Conservation (phyloP, 306 rosid genomes). For the Bauhinia variegata region DNA sequence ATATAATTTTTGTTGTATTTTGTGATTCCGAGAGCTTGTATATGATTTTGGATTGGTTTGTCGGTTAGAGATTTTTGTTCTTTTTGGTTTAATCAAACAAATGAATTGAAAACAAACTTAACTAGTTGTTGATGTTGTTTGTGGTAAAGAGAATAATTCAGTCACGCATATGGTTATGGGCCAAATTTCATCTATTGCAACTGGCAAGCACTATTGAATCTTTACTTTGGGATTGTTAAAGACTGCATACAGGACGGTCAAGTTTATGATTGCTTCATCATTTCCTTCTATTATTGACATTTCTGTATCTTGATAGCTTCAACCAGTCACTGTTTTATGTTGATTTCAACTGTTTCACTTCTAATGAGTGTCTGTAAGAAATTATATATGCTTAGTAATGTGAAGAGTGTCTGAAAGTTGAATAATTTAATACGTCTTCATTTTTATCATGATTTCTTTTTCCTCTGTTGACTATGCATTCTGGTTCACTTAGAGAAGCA, state of each 20-base stretch:
- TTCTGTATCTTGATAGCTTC: too few species aligned
- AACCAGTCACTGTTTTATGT: too few species aligned
- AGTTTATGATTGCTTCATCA: not conserved
- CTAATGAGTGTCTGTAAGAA: not conserved
- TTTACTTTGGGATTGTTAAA: not conserved
- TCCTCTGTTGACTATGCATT: conserved; percentile 26
- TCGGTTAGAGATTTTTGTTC: conserved; percentile 12
- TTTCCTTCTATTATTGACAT: not conserved
- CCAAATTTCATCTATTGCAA: conserved; percentile 12
- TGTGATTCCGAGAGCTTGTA: not conserved
- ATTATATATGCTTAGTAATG: not conserved
- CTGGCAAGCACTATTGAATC: conserved; percentile 19
- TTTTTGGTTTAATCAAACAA: conserved; percentile 22
- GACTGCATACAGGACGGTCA: not conserved
- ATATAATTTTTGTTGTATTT: not conserved
- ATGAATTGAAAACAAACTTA: conserved; percentile 13
- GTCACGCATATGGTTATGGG: not conserved
- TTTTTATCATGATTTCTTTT: not conserved
- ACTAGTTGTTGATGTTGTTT: not conserved
- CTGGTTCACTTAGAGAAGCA: conserved; percentile 44
- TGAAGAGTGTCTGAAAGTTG: conserved; percentile 20
- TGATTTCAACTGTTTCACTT: too few species aligned
- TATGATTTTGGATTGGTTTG: conserved; percentile 20
- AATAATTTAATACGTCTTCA: not conserved
- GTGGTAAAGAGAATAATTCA: not conserved